Conservation (phyloP, 495 filamentous ascomycete genomes). For the Jackrogersella multiformis region DNA sequence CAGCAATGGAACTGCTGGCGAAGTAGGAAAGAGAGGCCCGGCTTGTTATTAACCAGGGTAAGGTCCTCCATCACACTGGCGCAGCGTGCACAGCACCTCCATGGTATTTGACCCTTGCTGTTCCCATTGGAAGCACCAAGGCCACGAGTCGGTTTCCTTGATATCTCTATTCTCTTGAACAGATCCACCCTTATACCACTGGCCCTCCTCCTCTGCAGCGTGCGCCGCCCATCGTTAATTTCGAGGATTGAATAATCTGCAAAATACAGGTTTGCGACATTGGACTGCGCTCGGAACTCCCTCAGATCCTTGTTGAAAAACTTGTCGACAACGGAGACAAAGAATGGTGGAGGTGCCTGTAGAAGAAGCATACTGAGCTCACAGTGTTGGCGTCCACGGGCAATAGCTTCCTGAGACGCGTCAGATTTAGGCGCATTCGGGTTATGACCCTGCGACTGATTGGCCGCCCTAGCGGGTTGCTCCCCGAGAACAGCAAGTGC, state of each 20-base stretch:
- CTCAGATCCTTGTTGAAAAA: constrained; percentile 56
- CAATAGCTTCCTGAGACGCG: constrained; percentile 43
- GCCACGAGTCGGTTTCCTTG: constrained; percentile 14
- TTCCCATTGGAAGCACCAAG: neutral
- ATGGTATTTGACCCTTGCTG: constrained; percentile 42
- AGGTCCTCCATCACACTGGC: constrained; percentile 70
- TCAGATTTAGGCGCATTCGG: constrained; percentile 37
- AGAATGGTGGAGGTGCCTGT: constrained; percentile 54
- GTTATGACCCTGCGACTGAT: constrained; percentile 38
- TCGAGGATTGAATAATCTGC: constrained; percentile 60
- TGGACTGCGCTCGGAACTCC: constrained; percentile 51
- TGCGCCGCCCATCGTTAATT: constrained; percentile 51
- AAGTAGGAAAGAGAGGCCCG: constrained; percentile 59
- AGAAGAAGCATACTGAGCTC: constrained; percentile 62
- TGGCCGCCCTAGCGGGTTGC: constrained; percentile 38
- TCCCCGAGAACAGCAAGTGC: constrained; percentile 49
- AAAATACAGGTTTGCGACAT: constrained; percentile 61
- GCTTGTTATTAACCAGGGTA: constrained; percentile 47
- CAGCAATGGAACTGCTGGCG: constrained; percentile 62
- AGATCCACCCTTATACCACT: constrained; percentile 52
- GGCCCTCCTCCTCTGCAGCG: constrained; percentile 38
- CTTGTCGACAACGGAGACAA: constrained; percentile 57
- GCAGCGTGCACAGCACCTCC: constrained; percentile 69
- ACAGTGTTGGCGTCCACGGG: constrained; percentile 48
- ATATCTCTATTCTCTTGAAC: constrained; percentile 49